A percentile compares a stretch with the other conserved stretches of the same genome.
phyloP scores from a whole-genome alignment of 1,284 basidiomycete genomes.

The Irpex rosettiformis region DNA sequence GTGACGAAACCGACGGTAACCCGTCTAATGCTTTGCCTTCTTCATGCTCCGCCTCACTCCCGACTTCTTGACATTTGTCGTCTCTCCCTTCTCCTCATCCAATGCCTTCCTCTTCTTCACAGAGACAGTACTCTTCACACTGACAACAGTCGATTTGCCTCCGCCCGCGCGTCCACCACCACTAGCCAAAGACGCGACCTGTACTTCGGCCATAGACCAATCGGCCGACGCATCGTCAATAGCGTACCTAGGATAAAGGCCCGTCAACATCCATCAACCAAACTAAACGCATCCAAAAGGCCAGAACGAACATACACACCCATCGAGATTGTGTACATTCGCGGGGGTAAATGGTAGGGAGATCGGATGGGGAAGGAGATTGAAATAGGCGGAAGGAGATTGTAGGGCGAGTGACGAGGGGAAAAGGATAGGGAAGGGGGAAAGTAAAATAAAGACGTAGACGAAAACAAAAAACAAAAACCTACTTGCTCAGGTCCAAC shows the following conservation, averaged over 20 bases:
- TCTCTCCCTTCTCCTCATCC: conserved; percentile 44
- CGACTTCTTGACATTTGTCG: conserved; percentile 40
- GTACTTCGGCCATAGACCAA: conserved; percentile 72
- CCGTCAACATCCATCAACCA: background rate
- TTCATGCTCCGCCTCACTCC: conserved; percentile 50
- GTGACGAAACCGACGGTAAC: too few species aligned
- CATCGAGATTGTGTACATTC: background rate
- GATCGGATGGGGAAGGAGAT: too few species aligned
- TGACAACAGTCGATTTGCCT: conserved; percentile 67
- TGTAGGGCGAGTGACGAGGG: too few species aligned
- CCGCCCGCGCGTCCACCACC: too few species aligned
- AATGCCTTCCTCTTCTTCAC: conserved; percentile 13
- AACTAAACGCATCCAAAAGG: conserved; percentile 1
- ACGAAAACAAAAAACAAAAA: conserved; percentile 17
- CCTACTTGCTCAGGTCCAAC: conserved; percentile 83
- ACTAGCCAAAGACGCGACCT: conserved; percentile 51
- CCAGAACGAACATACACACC: background rate
- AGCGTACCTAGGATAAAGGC: conserved; percentile 58
- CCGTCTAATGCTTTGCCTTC: conserved; percentile 48
- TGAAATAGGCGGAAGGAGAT: too few species aligned
- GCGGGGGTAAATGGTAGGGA: too few species aligned
- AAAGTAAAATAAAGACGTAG: background rate
- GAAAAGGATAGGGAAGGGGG: too few species aligned
- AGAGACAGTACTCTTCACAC: conserved; percentile 50
- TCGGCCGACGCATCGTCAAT: conserved; percentile 70